Evolutionary conservation across 1,139 yeast species (phyloP), one percentile per base, ranked within the genome.

Genomic region (Debaryomyces sp.): DNA sequence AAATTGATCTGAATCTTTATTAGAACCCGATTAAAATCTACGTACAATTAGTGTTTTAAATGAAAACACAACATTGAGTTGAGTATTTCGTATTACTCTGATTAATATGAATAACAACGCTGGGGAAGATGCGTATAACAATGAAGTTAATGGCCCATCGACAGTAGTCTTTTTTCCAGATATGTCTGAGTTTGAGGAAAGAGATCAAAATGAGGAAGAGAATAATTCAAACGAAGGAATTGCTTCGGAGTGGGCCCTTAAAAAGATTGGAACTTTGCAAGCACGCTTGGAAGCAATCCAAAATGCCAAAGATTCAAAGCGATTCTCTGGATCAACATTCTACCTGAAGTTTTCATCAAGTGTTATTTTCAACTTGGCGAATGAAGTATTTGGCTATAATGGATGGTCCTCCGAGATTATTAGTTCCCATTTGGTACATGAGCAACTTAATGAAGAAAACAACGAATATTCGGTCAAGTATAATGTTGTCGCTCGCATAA

Each of bases 341-440:
- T 23, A 43, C 35, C 29, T 45, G 39, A 51, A 48, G 10, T 52
- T 56, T 21, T 57, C 68, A 15, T 54, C 67, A 6, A 54, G 59
- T 18, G 48, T 68, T 35, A 72, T 82, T 4, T 70, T 84, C 40
- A 68, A 68, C 22, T 61, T 83, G 27, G 89, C 91, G 4, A 87
- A 87, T 58, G 81, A 77, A 38, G 71, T 79, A 4, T 87, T 86
- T 68, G 94, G 92, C 1, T 76, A 68, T 55, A 66, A 76, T 46
- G 91, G 90, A 26, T 87, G 95, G 95, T 73, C 78, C 22, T 74
- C 82, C 1, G 75, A 73, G 50, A 66, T 87, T 8, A 54, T 70
- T 24, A 66, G 65, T 10, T 60, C 69, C 42, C 58, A 64, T 2
- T 55, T 67, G 15, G 69, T 71, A 38, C 59, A 45, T 12, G 60